Percentiles rank a stretch among this genome's conserved stretches.
Conservation (phyloP, 2,329 filamentous ascomycete genomes). For the Berkeleyomyces basicola region DNA sequence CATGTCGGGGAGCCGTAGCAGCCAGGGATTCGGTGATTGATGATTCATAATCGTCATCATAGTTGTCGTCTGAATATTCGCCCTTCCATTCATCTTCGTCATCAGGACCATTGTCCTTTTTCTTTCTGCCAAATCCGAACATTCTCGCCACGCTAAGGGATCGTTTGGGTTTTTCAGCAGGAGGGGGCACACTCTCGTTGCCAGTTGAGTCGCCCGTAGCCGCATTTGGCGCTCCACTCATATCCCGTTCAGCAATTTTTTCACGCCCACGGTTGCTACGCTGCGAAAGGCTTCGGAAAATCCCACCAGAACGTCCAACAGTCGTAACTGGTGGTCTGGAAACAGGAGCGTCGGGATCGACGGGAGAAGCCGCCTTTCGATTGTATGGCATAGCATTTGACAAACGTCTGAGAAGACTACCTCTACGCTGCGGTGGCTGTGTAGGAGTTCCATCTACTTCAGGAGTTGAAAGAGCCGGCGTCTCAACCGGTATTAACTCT, state of each 20-base stretch:
- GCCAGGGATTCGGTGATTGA: background rate
- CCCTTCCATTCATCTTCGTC: constrained; percentile 16
- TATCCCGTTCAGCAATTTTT: background rate
- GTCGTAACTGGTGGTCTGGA: constrained; percentile 34
- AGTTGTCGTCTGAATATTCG: constrained; percentile 5
- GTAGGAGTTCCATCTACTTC: constrained; percentile 25
- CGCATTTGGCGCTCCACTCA: background rate
- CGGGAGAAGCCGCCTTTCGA: constrained; percentile 16
- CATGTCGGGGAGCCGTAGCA: background rate
- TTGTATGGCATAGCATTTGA: constrained; percentile 21
- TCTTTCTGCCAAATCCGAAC: constrained; percentile 15
- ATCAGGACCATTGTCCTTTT: constrained; percentile 23
- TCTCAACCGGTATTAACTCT: constrained; percentile 54
- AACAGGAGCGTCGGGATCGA: constrained; percentile 5
- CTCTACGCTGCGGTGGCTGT: constrained; percentile 23
- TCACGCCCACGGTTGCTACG: constrained; percentile 17
- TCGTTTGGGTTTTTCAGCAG: constrained; percentile 10
- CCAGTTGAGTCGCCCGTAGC: background rate
- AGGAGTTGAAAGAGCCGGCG: constrained; percentile 35
- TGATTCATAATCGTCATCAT: constrained; percentile 6
- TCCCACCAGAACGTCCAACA: constrained; percentile 15
- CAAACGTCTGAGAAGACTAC: constrained; percentile 25
- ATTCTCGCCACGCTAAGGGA: constrained; percentile 13
- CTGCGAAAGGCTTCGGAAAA: constrained; percentile 24
- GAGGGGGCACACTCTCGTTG: background rate